Percentiles rank a stretch among this genome's conserved stretches.
Evolutionary conservation across 305 asterid genomes (phyloP).

Genomic region (Fraxinus paxiana): DNA sequence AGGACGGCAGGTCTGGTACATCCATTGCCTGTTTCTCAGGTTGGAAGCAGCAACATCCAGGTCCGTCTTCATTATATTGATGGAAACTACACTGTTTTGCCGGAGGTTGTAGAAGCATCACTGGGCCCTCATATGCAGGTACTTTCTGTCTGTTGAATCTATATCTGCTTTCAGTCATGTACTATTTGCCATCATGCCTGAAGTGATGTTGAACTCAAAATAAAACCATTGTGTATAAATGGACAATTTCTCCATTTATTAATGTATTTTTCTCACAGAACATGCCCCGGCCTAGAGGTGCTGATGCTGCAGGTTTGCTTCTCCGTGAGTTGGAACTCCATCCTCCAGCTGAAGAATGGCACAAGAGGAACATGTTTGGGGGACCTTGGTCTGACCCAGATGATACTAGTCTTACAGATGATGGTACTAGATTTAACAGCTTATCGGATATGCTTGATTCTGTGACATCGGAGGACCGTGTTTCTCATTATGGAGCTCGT

Average conservation of each 20-base stretch:
- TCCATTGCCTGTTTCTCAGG: slow-evolving; percentile 92
- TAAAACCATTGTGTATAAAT: neutral
- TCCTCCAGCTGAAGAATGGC: slow-evolving; percentile 99
- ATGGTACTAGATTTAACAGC: slow-evolving; percentile 44
- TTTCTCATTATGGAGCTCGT: slow-evolving; percentile 57
- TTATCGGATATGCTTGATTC: slow-evolving; percentile 49
- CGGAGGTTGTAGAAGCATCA: slow-evolving; percentile 98
- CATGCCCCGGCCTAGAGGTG: slow-evolving; percentile 99
- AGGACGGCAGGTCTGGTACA: slow-evolving; percentile 79
- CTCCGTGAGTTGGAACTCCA: slow-evolving; percentile 96
- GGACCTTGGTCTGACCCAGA: slow-evolving; percentile 94
- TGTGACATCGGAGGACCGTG: slow-evolving; percentile 49
- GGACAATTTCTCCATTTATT: slow-evolving; percentile 10
- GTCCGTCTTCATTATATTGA: slow-evolving; percentile 93
- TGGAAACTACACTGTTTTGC: slow-evolving; percentile 89
- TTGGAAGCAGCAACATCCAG: slow-evolving; percentile 82
- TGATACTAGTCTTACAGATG: slow-evolving; percentile 49
- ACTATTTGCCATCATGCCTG: neutral
- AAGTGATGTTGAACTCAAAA: neutral
- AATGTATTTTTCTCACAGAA: slow-evolving; percentile 42
- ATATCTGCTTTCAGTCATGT: slow-evolving; percentile 8
- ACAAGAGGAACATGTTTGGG: slow-evolving; percentile 91
- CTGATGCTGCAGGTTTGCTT: slow-evolving; percentile 96
- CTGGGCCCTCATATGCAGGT: slow-evolving; percentile 99
- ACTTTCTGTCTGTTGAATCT: slow-evolving; percentile 16